Conservation (phyloP, 495 filamentous ascomycete species). For the Talaromyces thailandensis region DNA sequence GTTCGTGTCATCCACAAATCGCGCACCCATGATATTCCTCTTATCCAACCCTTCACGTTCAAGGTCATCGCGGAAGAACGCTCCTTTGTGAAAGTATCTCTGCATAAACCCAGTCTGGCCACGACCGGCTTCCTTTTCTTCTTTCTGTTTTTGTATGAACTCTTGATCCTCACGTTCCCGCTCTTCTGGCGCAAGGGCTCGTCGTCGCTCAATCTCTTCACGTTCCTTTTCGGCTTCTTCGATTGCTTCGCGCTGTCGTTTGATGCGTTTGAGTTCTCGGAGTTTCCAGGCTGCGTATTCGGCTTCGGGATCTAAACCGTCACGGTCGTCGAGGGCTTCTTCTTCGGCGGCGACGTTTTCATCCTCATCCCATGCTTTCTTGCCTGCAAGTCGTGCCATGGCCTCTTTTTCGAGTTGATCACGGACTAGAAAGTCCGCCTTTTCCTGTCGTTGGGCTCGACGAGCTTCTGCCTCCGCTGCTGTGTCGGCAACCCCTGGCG, state of each 20-base stretch:
- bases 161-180: slow-evolving; percentile 77
- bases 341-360: slow-evolving; percentile 51
- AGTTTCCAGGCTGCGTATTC: slow-evolving; percentile 92
- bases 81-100: slow-evolving; percentile 94
- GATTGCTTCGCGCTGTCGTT: slow-evolving; percentile 76
- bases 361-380: slow-evolving; percentile 82
- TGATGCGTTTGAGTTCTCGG: slow-evolving; percentile 78
- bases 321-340: slow-evolving; percentile 72
- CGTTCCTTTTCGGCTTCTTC: slow-evolving; percentile 75
- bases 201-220: slow-evolving; percentile 81
- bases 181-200: slow-evolving; percentile 80
- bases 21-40: slow-evolving; percentile 71
- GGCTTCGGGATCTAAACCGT: slow-evolving; percentile 78
- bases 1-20: slow-evolving; percentile 69
- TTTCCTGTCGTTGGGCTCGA: slow-evolving; percentile 46
- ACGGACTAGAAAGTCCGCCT: slow-evolving; percentile 71
- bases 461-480: slow-evolving; percentile 50
- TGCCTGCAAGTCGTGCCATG: slow-evolving; percentile 63
- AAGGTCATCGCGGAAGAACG: slow-evolving; percentile 81
- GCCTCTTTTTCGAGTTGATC: slow-evolving; percentile 77
- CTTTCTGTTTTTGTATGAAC: slow-evolving; percentile 68
- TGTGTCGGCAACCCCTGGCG: slow-evolving; percentile 24
- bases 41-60: slow-evolving; percentile 62
- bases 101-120: slow-evolving; percentile 90
- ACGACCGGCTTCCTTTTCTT: slow-evolving; percentile 69